Evolutionary conservation across 257 asterid species (phyloP), one percentile per base, ranked within the genome.

Genomic region (Solanum etuberosum): DNA sequence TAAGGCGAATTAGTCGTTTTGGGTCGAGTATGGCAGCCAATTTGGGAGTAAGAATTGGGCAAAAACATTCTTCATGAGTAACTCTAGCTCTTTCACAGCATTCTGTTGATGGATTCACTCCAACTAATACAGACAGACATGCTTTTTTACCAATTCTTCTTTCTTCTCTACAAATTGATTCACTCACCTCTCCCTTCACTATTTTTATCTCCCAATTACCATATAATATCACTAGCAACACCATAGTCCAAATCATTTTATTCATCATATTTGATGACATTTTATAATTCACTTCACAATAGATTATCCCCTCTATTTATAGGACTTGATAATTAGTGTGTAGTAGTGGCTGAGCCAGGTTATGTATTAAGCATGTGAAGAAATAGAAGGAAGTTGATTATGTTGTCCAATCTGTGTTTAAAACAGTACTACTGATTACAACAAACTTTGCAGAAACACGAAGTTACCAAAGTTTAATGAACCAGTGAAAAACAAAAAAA

Each of bases 51-150:
- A 84, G 14, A 23, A 84, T 31, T 35, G 87, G 34, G 32, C 87
- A 84, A 67, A 63, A 46, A 67, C 87, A 84, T 84, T 84, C 87
- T 25, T 2, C 6, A 57, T 84, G 80, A 13, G 80, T 68, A 2
- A 61, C 38, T 12, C 87, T 65, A 9, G 40, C 34, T 16, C 76
- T 67, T 63, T 84, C 7, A 54, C 87, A 84, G 13, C 87, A 84
- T 37, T 21, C 12, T 11, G 63, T 29, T 16, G 63, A 61, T 11
- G 87, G 87, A 61, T 72, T 25, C 11, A 18, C 67, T 25, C 80
- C 38, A 15, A 16, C 1, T 14, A 83, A 11, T 12, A 84, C 65
- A 35, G 80, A 23, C 42, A 35, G 2, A 74, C 87, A 85, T 85
- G 80, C 82, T 9, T n/a, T 85, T 40, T 63, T 74, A 21, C 71